phyloP scores from a whole-genome alignment of 352 stramenopile species.

The Pythium insidiosum region DNA sequence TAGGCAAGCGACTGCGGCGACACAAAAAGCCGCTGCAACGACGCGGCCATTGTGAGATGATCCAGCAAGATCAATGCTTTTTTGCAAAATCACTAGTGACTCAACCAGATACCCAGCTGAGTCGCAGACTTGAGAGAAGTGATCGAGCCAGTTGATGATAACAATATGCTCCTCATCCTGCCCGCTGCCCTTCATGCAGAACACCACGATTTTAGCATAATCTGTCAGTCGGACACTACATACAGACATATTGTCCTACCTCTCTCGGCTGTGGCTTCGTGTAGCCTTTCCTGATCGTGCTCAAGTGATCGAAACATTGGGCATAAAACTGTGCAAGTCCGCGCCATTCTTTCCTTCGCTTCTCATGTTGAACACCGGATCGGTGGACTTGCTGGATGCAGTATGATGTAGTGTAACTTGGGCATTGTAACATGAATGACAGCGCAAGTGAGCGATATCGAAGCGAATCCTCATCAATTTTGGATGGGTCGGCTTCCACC shows the following conservation, averaged over 20 bases:
- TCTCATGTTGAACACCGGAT: slow-evolving; percentile 54
- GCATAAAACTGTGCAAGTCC: slow-evolving; percentile 33
- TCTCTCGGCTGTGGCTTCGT: too few species aligned
- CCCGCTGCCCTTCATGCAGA: too few species aligned
- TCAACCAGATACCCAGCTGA: neutral
- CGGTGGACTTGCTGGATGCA: slow-evolving; percentile 66
- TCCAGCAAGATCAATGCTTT: slow-evolving; percentile 6
- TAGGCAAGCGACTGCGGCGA: too few species aligned
- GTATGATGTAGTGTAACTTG: slow-evolving; percentile 48
- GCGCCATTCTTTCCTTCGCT: slow-evolving; percentile 23
- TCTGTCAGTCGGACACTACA: neutral
- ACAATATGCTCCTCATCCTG: neutral
- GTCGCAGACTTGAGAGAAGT: slow-evolving; percentile 47
- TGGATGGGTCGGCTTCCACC: slow-evolving; percentile 9
- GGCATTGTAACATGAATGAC: slow-evolving; percentile 57
- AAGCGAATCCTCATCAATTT: slow-evolving; percentile 17
- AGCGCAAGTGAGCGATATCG: slow-evolving; percentile 37
- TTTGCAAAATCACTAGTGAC: slow-evolving; percentile 3
- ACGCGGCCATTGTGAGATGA: neutral
- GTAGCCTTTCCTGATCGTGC: too few species aligned
- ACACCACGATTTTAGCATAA: neutral
- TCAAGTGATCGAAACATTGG: slow-evolving; percentile 17
- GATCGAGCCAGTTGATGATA: slow-evolving; percentile 30
- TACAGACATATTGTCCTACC: neutral
- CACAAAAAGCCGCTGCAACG: too few species aligned